These are phyloP conservation scores for Phylloporus rhodoxanthus DNA, from an alignment of 768 basidiomycete genomes.

Conservation along the genomic window DNA sequence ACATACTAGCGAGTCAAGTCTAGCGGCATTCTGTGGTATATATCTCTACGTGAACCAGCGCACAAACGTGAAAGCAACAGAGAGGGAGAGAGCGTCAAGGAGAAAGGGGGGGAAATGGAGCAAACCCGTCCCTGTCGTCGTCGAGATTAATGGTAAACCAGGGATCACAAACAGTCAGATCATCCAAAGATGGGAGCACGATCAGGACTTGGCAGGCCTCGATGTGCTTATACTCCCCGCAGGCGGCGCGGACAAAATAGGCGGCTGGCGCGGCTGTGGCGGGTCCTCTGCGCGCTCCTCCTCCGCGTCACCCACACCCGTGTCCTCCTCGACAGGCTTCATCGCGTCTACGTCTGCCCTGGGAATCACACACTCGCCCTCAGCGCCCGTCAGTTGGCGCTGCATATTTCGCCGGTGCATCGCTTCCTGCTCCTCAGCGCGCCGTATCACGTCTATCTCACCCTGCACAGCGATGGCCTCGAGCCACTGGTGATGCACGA, in stretches of 20 bases:
- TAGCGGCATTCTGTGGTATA: too few relatives aligned
- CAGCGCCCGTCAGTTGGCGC: conserved; percentile 4
- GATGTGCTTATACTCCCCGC: conserved; percentile 5
- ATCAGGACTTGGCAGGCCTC: conserved; percentile 14
- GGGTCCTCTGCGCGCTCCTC: background rate
- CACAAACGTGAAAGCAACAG: too few relatives aligned
- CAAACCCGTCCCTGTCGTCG: too few relatives aligned
- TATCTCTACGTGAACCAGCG: too few relatives aligned
- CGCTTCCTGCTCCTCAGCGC: conserved; percentile 53
- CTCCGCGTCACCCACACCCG: conserved; percentile 8
- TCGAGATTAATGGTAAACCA: too few relatives aligned
- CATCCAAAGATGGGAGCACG: background rate
- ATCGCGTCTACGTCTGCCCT: conserved; percentile 48
- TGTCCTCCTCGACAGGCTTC: conserved; percentile 66
- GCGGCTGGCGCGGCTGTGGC: conserved; percentile 22
- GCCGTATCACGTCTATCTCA: conserved; percentile 75
- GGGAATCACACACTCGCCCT: conserved; percentile 5
- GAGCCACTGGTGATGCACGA: conserved; percentile 84
- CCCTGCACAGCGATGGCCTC: conserved; percentile 82
- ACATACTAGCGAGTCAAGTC: too few relatives aligned
- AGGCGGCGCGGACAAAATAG: conserved; percentile 32
- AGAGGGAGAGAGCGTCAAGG: too few relatives aligned
- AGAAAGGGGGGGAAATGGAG: too few relatives aligned
- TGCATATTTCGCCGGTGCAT: conserved; percentile 16
- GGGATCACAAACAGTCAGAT: background rate